Evolutionary conservation across 2,329 filamentous ascomycete species (phyloP), one percentile per base, ranked within the genome.

Genomic region (Penicillium sp.): DNA sequence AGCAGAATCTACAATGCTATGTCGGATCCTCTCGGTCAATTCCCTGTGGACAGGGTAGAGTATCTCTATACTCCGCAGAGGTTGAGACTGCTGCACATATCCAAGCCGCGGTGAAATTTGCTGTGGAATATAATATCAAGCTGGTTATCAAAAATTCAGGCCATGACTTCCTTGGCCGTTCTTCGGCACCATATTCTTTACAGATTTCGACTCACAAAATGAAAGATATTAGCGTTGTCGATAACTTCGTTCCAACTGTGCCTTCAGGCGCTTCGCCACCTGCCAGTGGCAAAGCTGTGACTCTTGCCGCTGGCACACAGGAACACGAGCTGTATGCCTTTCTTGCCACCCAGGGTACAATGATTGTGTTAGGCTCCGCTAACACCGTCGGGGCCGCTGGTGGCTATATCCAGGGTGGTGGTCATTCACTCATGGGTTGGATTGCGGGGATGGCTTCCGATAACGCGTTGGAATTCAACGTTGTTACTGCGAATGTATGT

Each of bases 361-460:
- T 56, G 79, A 81, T 14, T 72, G 73, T 6, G 72, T 74, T 22
- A 74, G 75, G 6, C 75, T 35, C 53, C 7, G 51, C 52, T 1
- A 40, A 55, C 22, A 59, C 77, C 0, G 81, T 85, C 8, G 82
- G 81, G 2, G 56, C 80, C 3, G 77, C 79, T 1, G 82, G 82
- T 9, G 82, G 83, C 1, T 85, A 79, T 56, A 76, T 76, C 3
- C 80, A 82, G 61, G 82, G 81, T 5, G 83, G 82, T 8, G 83
- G 83, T 0, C 80, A 83, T 62, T 77, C 75, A 4, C 65, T 69
- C 4, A 61, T 73, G 14, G 66, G 69, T 3, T 61, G 62, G 24
- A 61, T 69, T n/a, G 72, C 72, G 47, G 76, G 75, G 2, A 63
- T 77, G 30, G 74, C 68, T 1, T 70, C 69, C 1, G 76, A 79